Evolutionary conservation across 164 flowering plant species (phyloP), one percentile per base, ranked within the genome.

Genomic region (Magnolia changhungtana): DNA sequence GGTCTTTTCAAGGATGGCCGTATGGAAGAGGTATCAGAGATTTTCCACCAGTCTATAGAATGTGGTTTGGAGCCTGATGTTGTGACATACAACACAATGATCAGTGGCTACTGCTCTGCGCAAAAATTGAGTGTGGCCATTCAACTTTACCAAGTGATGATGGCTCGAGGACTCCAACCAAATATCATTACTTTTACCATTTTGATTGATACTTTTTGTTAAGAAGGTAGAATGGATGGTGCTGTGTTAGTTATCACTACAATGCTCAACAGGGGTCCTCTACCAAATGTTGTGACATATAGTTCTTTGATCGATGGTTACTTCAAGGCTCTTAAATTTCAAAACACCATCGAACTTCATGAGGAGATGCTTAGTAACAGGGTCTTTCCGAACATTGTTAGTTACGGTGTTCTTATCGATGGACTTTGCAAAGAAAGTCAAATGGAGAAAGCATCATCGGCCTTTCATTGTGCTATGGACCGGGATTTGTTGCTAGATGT

Each of bases 11-110:
- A 81, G 51, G 82, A 76, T 72, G 72, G 81, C 21, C 72, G 61
- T 55, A 18, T 77, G 24, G 76, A 70, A 69, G 77, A 69, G 18
- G 89, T 83, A 13, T 3, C 71, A 8, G 71, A 79, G 11, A 74
- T 88, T 19, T 83, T 86, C 71, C 19, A 55, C 65, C 69, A 74
- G 23, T 63, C 84, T 31, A 9, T 11, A 19, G 72, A 77, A 13
- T 68, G 63, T 76, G 89, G 88, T 14, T 80, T 74, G 16, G 74
- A 81, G 23, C 89, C 84, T 63, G 88, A 87, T 84, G 78, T 89
- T 18, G 81, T 85, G 31, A 88, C 89, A 20, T 88, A 81, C 68
- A 89, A 88, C 79, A 86, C 89, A n/a, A 80, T 88, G 84, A 85
- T 88, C 67, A 78, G 80, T 76, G 89, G 89, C 18, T 84, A 78